A percentile compares a stretch with the other conserved stretches of the same genome.
Conservation (phyloP, 495 filamentous ascomycete genomes). For the Hypoxylon perforatum region DNA sequence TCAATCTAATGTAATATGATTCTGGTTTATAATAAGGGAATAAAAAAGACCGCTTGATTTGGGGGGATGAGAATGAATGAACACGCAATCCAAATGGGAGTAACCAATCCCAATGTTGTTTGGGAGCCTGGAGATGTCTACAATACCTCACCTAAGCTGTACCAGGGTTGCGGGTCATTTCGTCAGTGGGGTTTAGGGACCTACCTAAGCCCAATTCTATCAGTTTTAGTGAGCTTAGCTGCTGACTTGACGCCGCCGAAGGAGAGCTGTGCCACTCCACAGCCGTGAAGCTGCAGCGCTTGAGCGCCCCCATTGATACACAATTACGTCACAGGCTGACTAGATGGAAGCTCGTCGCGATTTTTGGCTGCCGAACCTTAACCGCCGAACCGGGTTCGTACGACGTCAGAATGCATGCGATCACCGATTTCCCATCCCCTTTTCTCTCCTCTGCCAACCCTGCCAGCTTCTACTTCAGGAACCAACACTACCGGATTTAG, state of each 20-base stretch:
- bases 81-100: conserved; percentile 24
- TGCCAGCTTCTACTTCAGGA: neutral
- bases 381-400: conserved; percentile 18
- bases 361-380: conserved; percentile 1
- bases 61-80: conserved; percentile 3
- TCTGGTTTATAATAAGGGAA: conserved; percentile 1
- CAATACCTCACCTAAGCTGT: neutral
- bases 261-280: conserved; percentile 14
- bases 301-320: neutral
- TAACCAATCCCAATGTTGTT: conserved; percentile 3
- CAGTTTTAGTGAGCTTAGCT: neutral
- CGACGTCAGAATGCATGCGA: conserved; percentile 16
- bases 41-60: neutral
- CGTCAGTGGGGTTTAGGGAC: conserved; percentile 16
- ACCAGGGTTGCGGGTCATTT: conserved; percentile 1
- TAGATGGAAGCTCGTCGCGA: too few relatives aligned
- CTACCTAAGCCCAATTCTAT: too few relatives aligned
- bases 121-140: conserved; percentile 12
- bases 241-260: too few relatives aligned
- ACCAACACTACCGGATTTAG: conserved; percentile 8
- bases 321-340: conserved; percentile 20
- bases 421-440: neutral
- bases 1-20: conserved; percentile 13
- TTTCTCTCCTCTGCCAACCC: neutral
- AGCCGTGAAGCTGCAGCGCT: neutral